Base-by-base conservation (phyloP, 2,329 filamentous ascomycete genomes). In the Aureobasidium namibiae region DNA sequence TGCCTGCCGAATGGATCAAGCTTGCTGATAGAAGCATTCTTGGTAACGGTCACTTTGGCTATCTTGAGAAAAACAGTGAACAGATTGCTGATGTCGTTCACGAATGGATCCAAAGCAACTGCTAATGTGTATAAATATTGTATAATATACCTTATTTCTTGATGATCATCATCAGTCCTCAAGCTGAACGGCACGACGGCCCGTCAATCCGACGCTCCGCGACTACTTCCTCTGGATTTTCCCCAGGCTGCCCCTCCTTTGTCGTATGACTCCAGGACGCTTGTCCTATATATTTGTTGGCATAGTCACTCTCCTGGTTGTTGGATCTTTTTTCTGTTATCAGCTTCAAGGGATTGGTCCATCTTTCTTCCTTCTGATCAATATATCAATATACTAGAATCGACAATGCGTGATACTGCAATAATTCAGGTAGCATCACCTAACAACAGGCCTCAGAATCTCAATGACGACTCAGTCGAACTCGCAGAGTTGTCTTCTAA, bases 21-120 rank as follows among this genome's bases (percentile, higher is more conserved):
- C 70, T 84, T 44, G 74, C 70, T 0, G 67, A 77, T 0, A 59
- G 70, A 1, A 73, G 73, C 0, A 75, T 83, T 1, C 65, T 68
- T 23, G 82, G 82, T 0, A 84, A 85, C 61, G 81, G 79, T 0
- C 81, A 83, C 64, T 74, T 83, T 60, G 73, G 78, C 69, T 80
- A 80, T 49, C 65, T 83, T 23, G 80, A 83, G 69, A 73, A 70
- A 63, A 82, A 83, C 64, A 82, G 75, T 59, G 61, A 74, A 29
- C 64, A 71, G 0, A 72, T 81, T 57, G 76, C 75, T 1, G 64
- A 63, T 3, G 61, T 73, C 6, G 62, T 79, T 8, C 56, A 60
- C 44, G 60, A 61, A 4, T 65, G 64, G 64, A 61, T 65, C 8
- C 54, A 58, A 11, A 1, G 23, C 0, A 58, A 41, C 4, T 39